Percentiles rank a stretch among this genome's conserved stretches.
phyloP scores from a whole-genome alignment of 192 early-diverging fungal genomes.

The Pilaira anomala region DNA sequence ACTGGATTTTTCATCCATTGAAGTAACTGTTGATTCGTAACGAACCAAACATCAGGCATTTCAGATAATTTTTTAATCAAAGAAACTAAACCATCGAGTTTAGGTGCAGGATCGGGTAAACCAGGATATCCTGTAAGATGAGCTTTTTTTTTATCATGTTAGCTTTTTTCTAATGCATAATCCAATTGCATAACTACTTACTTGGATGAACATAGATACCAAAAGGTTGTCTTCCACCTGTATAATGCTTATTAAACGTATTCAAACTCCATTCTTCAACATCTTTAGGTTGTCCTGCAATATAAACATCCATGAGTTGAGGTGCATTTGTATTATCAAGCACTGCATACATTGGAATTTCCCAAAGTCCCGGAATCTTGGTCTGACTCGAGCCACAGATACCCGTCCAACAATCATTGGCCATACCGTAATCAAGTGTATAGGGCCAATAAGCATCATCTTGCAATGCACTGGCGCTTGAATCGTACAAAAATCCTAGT shows the following conservation, averaged over 20 bases:
- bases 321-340: conserved; percentile 33
- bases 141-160: conserved; percentile 7
- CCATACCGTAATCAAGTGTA: conserved; percentile 57
- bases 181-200: conserved; percentile 1
- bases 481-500: conserved; percentile 49
- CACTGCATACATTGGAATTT: conserved; percentile 57
- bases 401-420: conserved; percentile 51
- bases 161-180: not conserved
- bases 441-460: conserved; percentile 57
- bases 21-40: conserved; percentile 61
- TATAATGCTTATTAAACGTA: conserved; percentile 36
- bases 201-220: conserved; percentile 41
- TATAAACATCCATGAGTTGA: conserved; percentile 44
- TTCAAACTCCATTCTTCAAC: conserved; percentile 32
- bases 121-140: conserved; percentile 33
- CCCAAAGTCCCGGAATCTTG: conserved; percentile 52
- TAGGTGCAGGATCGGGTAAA: conserved; percentile 22
- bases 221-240: conserved; percentile 45
- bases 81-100: conserved; percentile 27
- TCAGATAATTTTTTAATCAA: conserved; percentile 47
- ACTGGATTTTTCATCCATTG: conserved; percentile 75
- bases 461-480: conserved; percentile 38
- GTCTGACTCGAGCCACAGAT: conserved; percentile 31
- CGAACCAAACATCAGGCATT: conserved; percentile 62
- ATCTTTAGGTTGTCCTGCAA: conserved; percentile 30